Evolutionary conservation across 1,139 yeast species (phyloP), one percentile per base, ranked within the genome.

Genomic region (Suhomyces anneliseae): DNA sequence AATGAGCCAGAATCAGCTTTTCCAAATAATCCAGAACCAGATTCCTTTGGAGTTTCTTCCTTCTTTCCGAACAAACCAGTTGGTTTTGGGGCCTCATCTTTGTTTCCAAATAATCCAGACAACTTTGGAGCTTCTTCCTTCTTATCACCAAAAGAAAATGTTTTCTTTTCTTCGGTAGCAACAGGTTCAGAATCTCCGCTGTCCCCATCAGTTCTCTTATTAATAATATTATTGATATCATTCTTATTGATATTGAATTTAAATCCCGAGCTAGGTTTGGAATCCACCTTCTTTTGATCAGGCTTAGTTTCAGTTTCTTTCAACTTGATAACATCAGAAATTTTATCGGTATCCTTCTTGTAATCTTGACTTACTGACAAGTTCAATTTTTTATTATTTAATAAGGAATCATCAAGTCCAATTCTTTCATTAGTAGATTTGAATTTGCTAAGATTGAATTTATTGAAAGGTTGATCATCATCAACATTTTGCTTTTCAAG

Each of bases 201-300:
- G 32, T 9, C 32, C 2, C n/a, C 32, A 11, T 57, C 59, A 7
- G 51, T 52, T 26, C 65, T 53, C 38, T 57, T 61, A 33, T 55
- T 54, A 8, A 66, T 50, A 10, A 69, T 59, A 9, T 60, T 56
- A 34, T 56, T 50, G 35, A 70, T 56, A 39, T 65, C 65, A 9
- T 57, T 54, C 42, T 63, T 61, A 39, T 67, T 66, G 12, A 69
- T 62, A 8, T 67, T 60, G 49, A 73, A 72, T 34, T 68, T 62
- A 56, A 73, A 73, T 0, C 76, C 78, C 3, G 69, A 61, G 38
- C 75, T 70, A 14, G 78, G 78, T 24, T 52, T 50, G 6, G 51
- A 49, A 9, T 50, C 46, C 9, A 36, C 45, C 19, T 42, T 47
- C 27, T 49, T 46, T 27, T 34, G 39, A 0, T 46, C 50, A 6